These are phyloP conservation scores for Mycena pura DNA, from an alignment of 768 basidiomycete species.

Conservation along the genomic window DNA sequence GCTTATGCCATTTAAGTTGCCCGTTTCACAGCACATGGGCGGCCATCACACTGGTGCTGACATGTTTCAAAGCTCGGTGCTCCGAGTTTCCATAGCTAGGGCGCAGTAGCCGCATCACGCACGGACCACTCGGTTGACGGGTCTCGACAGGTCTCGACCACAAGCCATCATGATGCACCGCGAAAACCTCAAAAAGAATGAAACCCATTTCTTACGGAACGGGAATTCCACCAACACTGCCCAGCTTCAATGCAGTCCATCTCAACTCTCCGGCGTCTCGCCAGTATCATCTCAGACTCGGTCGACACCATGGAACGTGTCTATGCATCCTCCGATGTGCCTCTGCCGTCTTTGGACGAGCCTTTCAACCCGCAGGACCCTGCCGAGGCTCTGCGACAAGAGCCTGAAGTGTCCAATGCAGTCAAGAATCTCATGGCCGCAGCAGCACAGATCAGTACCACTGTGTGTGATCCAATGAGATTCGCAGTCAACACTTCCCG, in stretches of 20 bases:
- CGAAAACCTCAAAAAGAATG: too few species aligned
- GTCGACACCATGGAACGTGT: slow-evolving; percentile 21
- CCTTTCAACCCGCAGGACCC: slow-evolving; percentile 9
- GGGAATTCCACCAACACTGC: too few species aligned
- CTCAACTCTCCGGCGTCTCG: slow-evolving; percentile 17
- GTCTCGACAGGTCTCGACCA: too few species aligned
- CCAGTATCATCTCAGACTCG: slow-evolving; percentile 15
- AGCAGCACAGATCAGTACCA: slow-evolving; percentile 27
- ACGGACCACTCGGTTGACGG: too few species aligned
- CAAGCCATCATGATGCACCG: too few species aligned
- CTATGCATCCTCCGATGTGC: background rate
- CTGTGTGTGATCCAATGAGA: slow-evolving; percentile 16
- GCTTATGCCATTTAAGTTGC: too few species aligned
- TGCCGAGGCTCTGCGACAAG: slow-evolving; percentile 8
- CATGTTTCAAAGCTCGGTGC: too few species aligned
- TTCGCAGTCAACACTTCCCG: slow-evolving; percentile 5
- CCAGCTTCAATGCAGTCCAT: slow-evolving; percentile 3
- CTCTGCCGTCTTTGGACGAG: slow-evolving; percentile 14
- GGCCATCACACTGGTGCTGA: too few species aligned
- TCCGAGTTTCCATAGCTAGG: too few species aligned
- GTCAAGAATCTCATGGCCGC: slow-evolving; percentile 20
- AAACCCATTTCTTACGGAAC: too few species aligned
- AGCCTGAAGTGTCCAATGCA: slow-evolving; percentile 15
- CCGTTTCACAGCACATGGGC: too few species aligned
- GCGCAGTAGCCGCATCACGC: too few species aligned